Evolutionary conservation across 225 moss, liverwort and hornwort species (phyloP).

Genomic region (Pseudisothecium myosuroides): DNA sequence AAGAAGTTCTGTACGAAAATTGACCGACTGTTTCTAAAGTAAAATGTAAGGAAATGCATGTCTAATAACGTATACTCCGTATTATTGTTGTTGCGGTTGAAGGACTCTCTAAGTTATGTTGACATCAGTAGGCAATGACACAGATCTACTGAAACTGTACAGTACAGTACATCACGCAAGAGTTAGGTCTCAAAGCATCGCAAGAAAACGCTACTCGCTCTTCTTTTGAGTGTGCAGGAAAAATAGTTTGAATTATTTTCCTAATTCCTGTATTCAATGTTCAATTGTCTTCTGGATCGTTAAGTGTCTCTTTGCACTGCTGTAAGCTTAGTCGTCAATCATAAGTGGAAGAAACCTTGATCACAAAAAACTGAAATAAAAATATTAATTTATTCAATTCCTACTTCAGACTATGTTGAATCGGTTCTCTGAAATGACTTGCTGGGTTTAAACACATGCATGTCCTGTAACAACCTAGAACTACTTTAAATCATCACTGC

Average conservation of each 20-base stretch:
- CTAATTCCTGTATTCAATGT: not conserved
- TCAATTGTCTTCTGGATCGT: not conserved
- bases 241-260: too few species aligned
- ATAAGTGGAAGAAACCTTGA: not conserved
- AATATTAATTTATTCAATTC: not conserved
- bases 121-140: not conserved
- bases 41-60: not conserved
- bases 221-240: not conserved
- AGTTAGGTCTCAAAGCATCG: not conserved
- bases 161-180: not conserved
- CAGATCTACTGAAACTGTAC: not conserved
- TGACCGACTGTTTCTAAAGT: not conserved
- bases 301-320: not conserved
- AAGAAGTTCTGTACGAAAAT: not conserved
- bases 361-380: not conserved
- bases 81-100: not conserved
- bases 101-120: not conserved
- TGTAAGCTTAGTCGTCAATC: not conserved
- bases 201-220: not conserved
- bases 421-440: not conserved
- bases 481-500: slow-evolving; percentile 27
- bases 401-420: not conserved
- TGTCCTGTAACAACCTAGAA: not conserved
- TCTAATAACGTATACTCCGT: not conserved
- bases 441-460: not conserved